Evolutionary conservation across 31 red algal species (phyloP), one percentile per base, ranked within the genome.

Genomic region (Odonthalia washingtoniensis): DNA sequence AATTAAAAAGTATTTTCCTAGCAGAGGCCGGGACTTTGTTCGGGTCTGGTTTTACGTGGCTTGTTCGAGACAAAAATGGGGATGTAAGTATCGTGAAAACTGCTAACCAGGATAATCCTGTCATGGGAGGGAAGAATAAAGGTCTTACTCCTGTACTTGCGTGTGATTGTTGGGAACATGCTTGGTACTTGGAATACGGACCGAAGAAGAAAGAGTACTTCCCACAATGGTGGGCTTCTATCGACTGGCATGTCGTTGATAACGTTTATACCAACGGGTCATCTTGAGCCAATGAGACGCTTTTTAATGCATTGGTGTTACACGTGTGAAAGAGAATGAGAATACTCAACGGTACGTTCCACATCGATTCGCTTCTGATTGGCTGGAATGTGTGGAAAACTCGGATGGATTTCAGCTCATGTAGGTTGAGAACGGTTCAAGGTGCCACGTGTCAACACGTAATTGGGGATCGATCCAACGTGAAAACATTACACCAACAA

Each of bases 21-120:
- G 90, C 72, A 35, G 88, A 91, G 27, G 95, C 95, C 4, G 76
- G 82, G 16, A 61, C 70, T 33, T 82, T 92, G 45, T 97, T 97
- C 42, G 95, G 95, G 3, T 94, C 92, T 1, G 95, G 95, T 35
- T 97, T 92, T 78, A 90, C 91, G 28, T 97, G 95, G 95, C 88
- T 97, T n/a, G 94, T 86, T 16, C 80, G 65, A 1, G 70, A 62
- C 70, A 64, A 66, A 14, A 84, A 88, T 67, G 85, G 79, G 32
- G 37, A 87, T 37, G 43, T 97, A 37, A 78, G 77, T 33, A 92
- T 97, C 78, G 77, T 78, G 31, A 78, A 83, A 46, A 95, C 93
- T 35, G 87, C 95, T 26, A 97, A 97, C 77, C 95, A 97, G 84
- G 95, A 97, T 45, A 94, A 97, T 77, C 95, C 95, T 74, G 88